A percentile compares a stretch with the other conserved stretches of the same genome.
Conservation (phyloP, 1,284 basidiomycete species). For the Ceratobasidium sp. region DNA sequence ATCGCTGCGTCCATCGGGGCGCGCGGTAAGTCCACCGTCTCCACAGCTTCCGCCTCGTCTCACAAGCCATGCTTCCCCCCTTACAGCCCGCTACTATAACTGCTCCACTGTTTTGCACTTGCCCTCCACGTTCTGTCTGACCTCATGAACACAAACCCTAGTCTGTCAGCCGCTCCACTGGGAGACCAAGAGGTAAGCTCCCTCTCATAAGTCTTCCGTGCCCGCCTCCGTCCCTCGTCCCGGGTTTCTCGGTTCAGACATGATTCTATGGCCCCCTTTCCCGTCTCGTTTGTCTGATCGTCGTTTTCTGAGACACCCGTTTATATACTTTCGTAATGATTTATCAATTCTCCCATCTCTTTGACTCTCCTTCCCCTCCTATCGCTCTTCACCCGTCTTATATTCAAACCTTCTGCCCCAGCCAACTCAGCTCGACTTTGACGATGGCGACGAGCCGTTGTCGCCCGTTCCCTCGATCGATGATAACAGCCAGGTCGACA, state of each 20-base stretch:
- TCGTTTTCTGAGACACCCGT: slow-evolving; percentile 35
- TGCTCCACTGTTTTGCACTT: slow-evolving; percentile 24
- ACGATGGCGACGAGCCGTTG: slow-evolving; percentile 34
- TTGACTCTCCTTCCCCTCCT: slow-evolving; percentile 13
- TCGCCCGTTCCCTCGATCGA: slow-evolving; percentile 34
- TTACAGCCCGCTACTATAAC: slow-evolving; percentile 39
- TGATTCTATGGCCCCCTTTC: slow-evolving; percentile 30
- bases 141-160: slow-evolving; percentile 25
- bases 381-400: slow-evolving; percentile 2
- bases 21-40: slow-evolving; percentile 39
- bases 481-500: neutral
- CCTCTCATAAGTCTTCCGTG: slow-evolving; percentile 13
- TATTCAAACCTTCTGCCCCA: neutral
- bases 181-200: slow-evolving; percentile 23
- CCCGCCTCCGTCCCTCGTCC: neutral
- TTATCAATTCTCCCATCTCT: slow-evolving; percentile 22
- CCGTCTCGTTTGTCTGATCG: slow-evolving; percentile 36
- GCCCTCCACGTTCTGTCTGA: slow-evolving; percentile 21
- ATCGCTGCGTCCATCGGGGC: slow-evolving; percentile 24
- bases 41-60: slow-evolving; percentile 14
- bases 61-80: slow-evolving; percentile 27
- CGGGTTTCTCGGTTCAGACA: slow-evolving; percentile 36
- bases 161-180: slow-evolving; percentile 24
- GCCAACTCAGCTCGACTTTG: slow-evolving; percentile 23
- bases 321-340: slow-evolving; percentile 21